Base-by-base conservation (phyloP, 176 grass and related monocot genomes). In the Oryza australiensis region DNA sequence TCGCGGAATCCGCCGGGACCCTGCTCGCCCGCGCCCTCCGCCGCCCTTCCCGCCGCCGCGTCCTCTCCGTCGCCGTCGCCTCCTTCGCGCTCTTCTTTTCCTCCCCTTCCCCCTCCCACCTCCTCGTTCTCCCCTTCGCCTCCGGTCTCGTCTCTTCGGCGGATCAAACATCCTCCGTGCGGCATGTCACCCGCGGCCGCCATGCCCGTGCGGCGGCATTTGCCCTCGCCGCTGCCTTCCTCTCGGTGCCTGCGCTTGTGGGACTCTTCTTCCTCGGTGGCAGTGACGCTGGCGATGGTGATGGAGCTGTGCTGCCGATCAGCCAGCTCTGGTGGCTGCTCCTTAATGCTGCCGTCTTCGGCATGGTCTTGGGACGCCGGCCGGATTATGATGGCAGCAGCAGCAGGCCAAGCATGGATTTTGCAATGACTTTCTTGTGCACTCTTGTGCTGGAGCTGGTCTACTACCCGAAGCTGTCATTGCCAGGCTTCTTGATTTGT, bases 371-470 rank as follows among this genome's bases (percentile, higher is more conserved):
- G 84, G 89, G 92, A 29, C 88, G 94, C n/a, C 91, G 82, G 57
- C 83, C 85, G 66, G 67, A 80, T 74, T 78, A 86, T 3, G 71
- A 72, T 3, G 29, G 77, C 35, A 70, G 35, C 3, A 41, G 66
- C 8, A 66, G 57, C 30, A 93, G 86, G 55, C 92, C 86, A 30
- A 90, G 86, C 41, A 82, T 88, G 78, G 89, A 89, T 88, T 94
- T 95, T 29, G 70, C 76, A 22, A 76, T 93, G 74, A 91, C 90
- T 4, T 98, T 95, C 70, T 62, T 95, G 35, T 95, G 95, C 81
- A 93, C 92, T 35, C 64, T 98, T 76, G 86, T 93, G 18, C 72
- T 98, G 65, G 88, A 98, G 72, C 90, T 98, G n/a, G 73, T 98
- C 11, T 98, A 93, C 82, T 98, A 91, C 83, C 90, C 92, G 9